These are phyloP conservation scores for Plantago lanceolata DNA, from an alignment of 305 asterid genomes.

Conservation along the genomic window DNA sequence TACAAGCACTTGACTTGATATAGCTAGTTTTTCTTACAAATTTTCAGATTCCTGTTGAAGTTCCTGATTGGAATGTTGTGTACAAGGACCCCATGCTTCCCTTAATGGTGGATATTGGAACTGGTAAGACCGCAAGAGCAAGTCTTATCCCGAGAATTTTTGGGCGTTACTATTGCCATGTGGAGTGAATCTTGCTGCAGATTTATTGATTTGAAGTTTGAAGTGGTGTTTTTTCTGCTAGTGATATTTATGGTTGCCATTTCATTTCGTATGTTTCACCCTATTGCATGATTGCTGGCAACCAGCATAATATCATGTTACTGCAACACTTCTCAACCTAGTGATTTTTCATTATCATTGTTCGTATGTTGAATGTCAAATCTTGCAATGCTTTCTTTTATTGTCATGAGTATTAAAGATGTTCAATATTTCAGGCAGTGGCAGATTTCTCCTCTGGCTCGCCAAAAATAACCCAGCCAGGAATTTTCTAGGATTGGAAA, in stretches of 20 bases:
- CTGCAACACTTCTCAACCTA: not conserved
- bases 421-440: conserved; percentile 59
- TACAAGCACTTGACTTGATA: not conserved
- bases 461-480: conserved; percentile 54
- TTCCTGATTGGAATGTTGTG: conserved; percentile 73
- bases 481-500: conserved; percentile 84
- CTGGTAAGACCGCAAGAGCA: conserved; percentile 61
- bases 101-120: conserved; percentile 85
- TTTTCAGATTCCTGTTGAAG: conserved; percentile 65
- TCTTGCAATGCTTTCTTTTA: not conserved
- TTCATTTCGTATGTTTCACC: not conserved
- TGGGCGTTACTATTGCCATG: conserved; percentile 8
- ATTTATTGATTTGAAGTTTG: not conserved
- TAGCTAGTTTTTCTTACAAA: not conserved
- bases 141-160: not conserved
- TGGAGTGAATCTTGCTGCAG: not conserved
- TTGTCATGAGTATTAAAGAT: conserved; percentile 13
- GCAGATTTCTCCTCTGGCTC: conserved; percentile 79
- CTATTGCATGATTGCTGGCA: not conserved
- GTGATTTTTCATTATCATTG: conserved; percentile 6
- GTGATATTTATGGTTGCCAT: not conserved
- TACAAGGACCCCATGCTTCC: conserved; percentile 65
- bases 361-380: not conserved
- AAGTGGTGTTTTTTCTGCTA: conserved; percentile 7
- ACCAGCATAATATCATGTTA: not conserved